Conservation (phyloP, 2,329 filamentous ascomycete genomes). For the Pseudogymnoascus sp. region DNA sequence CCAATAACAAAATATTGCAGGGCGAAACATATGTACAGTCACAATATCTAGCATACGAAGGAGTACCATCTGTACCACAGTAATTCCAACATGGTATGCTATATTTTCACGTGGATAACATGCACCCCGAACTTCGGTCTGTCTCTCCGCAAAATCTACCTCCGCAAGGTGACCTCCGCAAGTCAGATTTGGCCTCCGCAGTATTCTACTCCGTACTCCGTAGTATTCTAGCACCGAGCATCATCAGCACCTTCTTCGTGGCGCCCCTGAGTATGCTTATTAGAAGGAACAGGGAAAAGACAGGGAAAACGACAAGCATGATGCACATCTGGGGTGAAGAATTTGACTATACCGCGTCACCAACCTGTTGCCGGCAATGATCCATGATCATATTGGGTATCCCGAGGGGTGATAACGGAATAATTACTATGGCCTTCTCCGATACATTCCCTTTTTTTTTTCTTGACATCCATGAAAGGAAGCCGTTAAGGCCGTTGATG, state of each 20-base stretch:
- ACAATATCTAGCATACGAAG: too few species aligned
- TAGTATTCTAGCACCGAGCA: not conserved
- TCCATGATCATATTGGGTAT: not conserved
- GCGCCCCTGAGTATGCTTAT: not conserved
- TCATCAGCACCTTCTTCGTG: not conserved
- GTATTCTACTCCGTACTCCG: not conserved
- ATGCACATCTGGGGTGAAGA: not conserved
- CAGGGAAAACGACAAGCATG: not conserved
- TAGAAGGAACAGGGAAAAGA: not conserved
- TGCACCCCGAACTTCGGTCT: not conserved
- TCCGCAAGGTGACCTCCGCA: not conserved
- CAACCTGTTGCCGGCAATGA: not conserved
- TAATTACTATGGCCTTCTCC: not conserved
- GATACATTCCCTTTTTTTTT: not conserved
- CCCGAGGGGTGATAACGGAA: slow-evolving; percentile 3
- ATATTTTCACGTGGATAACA: slow-evolving; percentile 3
- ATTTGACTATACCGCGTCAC: not conserved
- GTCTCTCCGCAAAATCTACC: not conserved
- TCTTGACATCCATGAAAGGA: not conserved
- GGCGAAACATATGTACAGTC: too few species aligned
- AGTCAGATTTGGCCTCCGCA: not conserved
- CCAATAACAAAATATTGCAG: not conserved
- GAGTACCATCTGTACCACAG: too few species aligned
- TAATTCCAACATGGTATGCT: not conserved
- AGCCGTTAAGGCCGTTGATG: not conserved